These are phyloP conservation scores for Citrus hindsii DNA, from an alignment of 345 rosid species.

Conservation along the genomic window DNA sequence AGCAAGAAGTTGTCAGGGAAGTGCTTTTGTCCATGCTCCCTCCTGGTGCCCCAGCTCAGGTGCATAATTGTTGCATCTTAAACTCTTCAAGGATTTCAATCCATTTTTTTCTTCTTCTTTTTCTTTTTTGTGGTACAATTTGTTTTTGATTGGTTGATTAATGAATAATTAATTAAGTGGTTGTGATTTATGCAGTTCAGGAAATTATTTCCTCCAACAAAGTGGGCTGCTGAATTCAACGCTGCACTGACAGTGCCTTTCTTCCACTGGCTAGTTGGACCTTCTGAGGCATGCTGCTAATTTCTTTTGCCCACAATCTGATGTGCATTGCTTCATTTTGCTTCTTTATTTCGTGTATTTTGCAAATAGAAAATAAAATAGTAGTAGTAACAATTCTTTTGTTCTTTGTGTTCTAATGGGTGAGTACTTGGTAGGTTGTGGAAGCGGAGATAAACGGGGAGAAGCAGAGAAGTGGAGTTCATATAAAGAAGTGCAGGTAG, in stretches of 20 bases:
- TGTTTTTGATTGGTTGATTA: background rate
- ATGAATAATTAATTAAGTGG: background rate
- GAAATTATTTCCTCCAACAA: constrained; percentile 89
- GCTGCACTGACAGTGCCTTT: constrained; percentile 92
- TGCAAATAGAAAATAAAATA: background rate
- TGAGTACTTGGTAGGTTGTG: constrained; percentile 41
- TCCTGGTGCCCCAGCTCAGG: constrained; percentile 93
- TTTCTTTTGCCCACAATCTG: background rate
- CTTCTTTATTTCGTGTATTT: background rate
- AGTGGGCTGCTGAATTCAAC: constrained; percentile 95
- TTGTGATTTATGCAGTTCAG: constrained; percentile 49
- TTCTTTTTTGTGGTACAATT: too few relatives aligned
- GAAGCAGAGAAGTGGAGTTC: constrained; percentile 94
- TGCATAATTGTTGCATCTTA: constrained; percentile 9
- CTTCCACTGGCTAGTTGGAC: constrained; percentile 96
- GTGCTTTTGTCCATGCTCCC: constrained; percentile 95
- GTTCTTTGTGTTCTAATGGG: background rate
- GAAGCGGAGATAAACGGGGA: constrained; percentile 83
- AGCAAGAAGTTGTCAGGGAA: constrained; percentile 84
- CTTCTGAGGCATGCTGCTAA: constrained; percentile 59
- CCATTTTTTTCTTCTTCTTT: background rate
- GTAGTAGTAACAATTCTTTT: background rate
- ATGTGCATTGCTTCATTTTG: background rate
- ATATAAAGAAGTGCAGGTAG: constrained; percentile 76
- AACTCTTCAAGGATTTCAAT: background rate